phyloP scores from a whole-genome alignment of 345 rosid species.

The Populus tremula region DNA sequence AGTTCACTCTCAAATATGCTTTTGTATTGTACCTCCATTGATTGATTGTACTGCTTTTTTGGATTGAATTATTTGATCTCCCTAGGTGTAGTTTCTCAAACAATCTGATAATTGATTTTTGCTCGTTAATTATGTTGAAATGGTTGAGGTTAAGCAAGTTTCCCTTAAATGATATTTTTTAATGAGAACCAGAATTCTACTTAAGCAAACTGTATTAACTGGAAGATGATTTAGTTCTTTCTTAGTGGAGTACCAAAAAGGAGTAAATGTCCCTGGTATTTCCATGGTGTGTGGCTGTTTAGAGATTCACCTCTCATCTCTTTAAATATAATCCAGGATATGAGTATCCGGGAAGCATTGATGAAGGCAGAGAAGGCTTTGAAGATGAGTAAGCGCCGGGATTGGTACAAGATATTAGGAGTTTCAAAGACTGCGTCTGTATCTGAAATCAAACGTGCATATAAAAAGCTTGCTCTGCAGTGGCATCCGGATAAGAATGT shows the following conservation, averaged over 20 bases:
- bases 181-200: background rate
- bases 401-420: conserved; percentile 92
- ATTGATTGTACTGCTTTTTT: background rate
- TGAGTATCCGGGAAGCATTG: conserved; percentile 68
- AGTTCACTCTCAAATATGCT: background rate
- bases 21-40: background rate
- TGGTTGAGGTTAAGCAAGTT: background rate
- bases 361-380: conserved; percentile 93
- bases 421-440: conserved; percentile 74
- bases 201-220: background rate
- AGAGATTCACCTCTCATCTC: background rate
- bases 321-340: conserved; percentile 50
- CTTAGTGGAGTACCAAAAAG: background rate
- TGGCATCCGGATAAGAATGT: conserved; percentile 99
- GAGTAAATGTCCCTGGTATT: background rate
- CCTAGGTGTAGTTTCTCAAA: background rate
- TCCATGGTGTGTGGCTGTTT: background rate
- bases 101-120: background rate
- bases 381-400: conserved; percentile 94
- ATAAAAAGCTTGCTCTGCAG: conserved; percentile 91
- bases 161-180: background rate
- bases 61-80: background rate
- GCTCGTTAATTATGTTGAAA: background rate
- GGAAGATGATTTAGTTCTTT: background rate
- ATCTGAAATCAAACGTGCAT: conserved; percentile 86